A percentile compares a stretch with the other conserved stretches of the same genome.
Evolutionary conservation across 2,329 filamentous ascomycete species (phyloP).

Genomic region (Penicillium thymicola): DNA sequence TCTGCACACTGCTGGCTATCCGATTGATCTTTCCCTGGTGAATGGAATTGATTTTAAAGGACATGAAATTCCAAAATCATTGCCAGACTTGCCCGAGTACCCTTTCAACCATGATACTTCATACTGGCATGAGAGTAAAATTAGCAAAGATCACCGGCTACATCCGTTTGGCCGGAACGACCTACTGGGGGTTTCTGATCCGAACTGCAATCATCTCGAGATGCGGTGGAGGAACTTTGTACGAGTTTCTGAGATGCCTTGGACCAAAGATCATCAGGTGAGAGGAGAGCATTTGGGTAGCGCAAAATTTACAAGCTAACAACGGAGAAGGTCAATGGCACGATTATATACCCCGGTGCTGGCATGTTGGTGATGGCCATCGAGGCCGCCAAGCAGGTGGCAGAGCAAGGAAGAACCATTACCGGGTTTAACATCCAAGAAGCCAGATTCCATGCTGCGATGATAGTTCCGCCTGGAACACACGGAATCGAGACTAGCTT

Average conservation of each 20-base stretch:
- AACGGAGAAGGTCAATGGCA: conserved; percentile 15
- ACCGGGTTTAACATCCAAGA: not conserved
- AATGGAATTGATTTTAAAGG: not conserved
- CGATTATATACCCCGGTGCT: not conserved
- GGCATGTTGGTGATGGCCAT: conserved; percentile 2
- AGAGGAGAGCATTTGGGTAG: not conserved
- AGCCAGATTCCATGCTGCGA: not conserved
- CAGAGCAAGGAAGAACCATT: not conserved
- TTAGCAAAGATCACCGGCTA: conserved; percentile 19
- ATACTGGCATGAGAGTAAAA: conserved; percentile 35
- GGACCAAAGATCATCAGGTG: conserved; percentile 45
- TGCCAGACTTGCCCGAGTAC: conserved; percentile 35
- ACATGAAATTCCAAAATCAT: not conserved
- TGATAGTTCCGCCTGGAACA: not conserved
- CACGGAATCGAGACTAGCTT: conserved; percentile 2
- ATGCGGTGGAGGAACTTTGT: conserved; percentile 45
- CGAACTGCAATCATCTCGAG: conserved; percentile 12
- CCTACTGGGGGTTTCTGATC: conserved; percentile 7
- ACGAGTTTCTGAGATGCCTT: conserved; percentile 41
- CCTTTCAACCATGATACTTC: conserved; percentile 36
- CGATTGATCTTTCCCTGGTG: not conserved
- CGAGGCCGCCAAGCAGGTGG: not conserved
- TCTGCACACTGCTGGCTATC: not conserved
- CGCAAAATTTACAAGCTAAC: not conserved
- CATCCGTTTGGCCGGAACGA: not conserved